Base-by-base conservation (phyloP, 1,284 basidiomycete species). In the Flammula alnicola region DNA sequence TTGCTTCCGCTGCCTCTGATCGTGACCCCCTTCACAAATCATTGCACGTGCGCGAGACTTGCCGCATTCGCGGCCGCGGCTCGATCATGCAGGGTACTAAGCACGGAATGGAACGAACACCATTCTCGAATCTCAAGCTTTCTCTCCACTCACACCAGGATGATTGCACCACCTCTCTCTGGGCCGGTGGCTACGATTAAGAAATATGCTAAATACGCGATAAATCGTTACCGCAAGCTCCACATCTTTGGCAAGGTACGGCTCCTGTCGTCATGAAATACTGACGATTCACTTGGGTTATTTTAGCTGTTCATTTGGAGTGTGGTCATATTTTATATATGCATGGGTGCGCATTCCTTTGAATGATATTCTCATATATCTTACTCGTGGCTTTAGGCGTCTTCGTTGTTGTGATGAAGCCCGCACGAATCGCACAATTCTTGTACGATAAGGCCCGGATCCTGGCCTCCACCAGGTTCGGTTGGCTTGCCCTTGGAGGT, bases 401-500 rank as follows among this genome's bases (percentile, higher is more conserved):
- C n/a, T 66, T 73, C 26, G 66, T 91, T 49, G 58, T 81, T 41
- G 50, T 81, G 41, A 67, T 87, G 33, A 83, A 83, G 0, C 86
- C 88, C 12, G 75, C 76, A 52, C 76, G 76, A 35, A 84, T 92
- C 46, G 79, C 79, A 2, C 88, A 91, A 68, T 77, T 73, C 50
- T 71, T 88, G 49, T 92, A 92, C 67, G 81, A 88, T 61, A 68
- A 78, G 47, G 83, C 86, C 6, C 82, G 83, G 58, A 70, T 75
- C 51, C 73, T 92, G 54, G 81, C 82, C 49, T 74, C 76, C 46
- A 76, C 77, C 52, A 74, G 65, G 4, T 79, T 78, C 47, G 91
- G 91, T 8, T 87, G 82, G 79, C 60, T 86, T 25, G 72, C 81
- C 26, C 71, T 91, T 33, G 72, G 70, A 16, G 62, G 58, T 39